Base-by-base conservation (phyloP, 768 basidiomycete species). In the Tulasnella sp. region DNA sequence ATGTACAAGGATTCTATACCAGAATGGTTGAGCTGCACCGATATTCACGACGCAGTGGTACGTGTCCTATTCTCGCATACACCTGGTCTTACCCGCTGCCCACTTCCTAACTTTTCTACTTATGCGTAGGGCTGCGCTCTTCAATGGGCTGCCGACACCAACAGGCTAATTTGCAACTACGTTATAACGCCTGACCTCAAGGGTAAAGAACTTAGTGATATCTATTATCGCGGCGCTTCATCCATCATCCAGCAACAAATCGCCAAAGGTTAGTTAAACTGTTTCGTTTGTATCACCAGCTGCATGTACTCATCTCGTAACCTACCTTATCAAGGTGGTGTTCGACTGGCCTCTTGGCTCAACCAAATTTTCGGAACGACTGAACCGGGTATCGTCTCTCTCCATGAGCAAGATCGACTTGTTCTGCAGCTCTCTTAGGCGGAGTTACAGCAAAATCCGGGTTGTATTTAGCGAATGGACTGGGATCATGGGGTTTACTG, bases 191-290 rank as follows among this genome's bases (percentile, higher is more conserved):
- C 79, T 12, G 75, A 39, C n/a, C 72, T 38, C 19, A 52, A 39
- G 6, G 27, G 39, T 44, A 71, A 71, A 38, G 79, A 81, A 21
- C 27, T 52, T 46, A 44, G 24, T 31, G 74, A 24, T 58, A 72
- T 52, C 27, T 81, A 79, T 42, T 75, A 74, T 31, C 36, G 19
- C n/a, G 58, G 52, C 14, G 77, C 76, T 42, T 44, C 78, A n/a
- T 79, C 79, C 21, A 76, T 81, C 24, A 74, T 81, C 44, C 77
- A 81, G 44, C 40, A 58, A 24, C 80, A 81, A 68, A 68, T 81
- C 3, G 80, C 80, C 39, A 79, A 81, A 74, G 77, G 73, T 74
- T 18, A 9, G 73, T 52, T 21, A 38, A 31, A 10, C 3, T 10
- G 14, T 34, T 34, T 27, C 2, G 21, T 38, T 44, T 3, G 27